Evolutionary conservation across 2,329 filamentous ascomycete species (phyloP).

Genomic region (Epichloe aotearoae): DNA sequence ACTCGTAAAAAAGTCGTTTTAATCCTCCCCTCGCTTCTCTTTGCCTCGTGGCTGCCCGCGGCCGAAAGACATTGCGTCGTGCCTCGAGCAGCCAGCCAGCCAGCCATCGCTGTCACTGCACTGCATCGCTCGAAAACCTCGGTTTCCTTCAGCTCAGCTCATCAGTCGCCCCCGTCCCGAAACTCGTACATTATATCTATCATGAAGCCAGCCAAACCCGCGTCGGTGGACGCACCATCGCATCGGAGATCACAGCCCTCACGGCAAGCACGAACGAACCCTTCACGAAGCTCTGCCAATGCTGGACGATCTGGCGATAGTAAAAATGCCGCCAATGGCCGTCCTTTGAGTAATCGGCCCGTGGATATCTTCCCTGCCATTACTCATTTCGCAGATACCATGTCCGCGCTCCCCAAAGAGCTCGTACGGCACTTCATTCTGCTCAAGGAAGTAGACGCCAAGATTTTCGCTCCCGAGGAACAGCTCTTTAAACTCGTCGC

Average conservation of each 20-base stretch:
- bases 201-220: conserved; percentile 44
- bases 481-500: conserved; percentile 64
- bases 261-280: conserved; percentile 53
- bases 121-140: background rate
- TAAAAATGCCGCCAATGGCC: conserved; percentile 32
- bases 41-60: background rate
- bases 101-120: background rate
- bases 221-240: conserved; percentile 29
- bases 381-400: conserved; percentile 76
- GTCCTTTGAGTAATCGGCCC: conserved; percentile 38
- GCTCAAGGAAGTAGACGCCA: conserved; percentile 94
- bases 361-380: conserved; percentile 56
- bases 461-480: conserved; percentile 81
- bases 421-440: conserved; percentile 92
- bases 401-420: conserved; percentile 85
- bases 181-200: conserved; percentile 5
- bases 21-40: background rate
- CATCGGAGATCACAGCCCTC: conserved; percentile 49
- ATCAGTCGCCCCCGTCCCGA: background rate
- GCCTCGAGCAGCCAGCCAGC: background rate
- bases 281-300: conserved; percentile 39
- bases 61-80: background rate
- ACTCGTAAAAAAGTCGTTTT: background rate
- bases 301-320: conserved; percentile 28
- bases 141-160: background rate